Conservation (phyloP, 2,329 filamentous ascomycete genomes). For the Penicillium thymicola region DNA sequence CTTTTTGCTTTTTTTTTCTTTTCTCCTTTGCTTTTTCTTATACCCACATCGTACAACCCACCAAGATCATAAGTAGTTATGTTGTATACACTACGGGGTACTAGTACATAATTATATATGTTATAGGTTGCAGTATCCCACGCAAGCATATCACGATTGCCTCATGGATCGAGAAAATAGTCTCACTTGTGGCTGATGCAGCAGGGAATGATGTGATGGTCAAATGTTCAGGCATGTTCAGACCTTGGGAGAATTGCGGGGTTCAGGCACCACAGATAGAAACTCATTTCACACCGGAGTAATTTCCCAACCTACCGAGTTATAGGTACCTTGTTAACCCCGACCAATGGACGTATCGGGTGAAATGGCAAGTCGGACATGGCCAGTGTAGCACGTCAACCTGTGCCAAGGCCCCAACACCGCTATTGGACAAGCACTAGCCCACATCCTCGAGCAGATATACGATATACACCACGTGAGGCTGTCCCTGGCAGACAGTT, state of each 20-base stretch:
- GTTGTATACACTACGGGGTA: not conserved
- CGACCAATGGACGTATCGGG: not conserved
- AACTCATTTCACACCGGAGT: not conserved
- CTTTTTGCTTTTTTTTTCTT: not conserved
- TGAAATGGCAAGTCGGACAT: not conserved
- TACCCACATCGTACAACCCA: not conserved
- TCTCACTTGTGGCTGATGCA: slow-evolving; percentile 4
- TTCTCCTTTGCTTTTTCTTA: not conserved
- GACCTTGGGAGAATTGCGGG: not conserved
- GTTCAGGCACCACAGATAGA: not conserved
- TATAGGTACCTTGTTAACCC: not conserved
- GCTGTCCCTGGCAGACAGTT: slow-evolving; percentile 6
- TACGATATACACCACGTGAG: slow-evolving; percentile 7
- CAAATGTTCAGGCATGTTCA: not conserved
- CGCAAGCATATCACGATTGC: not conserved
- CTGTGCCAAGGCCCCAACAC: not conserved
- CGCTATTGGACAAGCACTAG: not conserved
- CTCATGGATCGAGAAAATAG: not conserved
- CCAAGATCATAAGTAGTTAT: not conserved
- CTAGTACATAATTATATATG: not conserved
- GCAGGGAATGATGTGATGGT: slow-evolving; percentile 5
- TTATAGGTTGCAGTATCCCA: not conserved
- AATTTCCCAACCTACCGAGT: not conserved
- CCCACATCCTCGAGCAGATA: not conserved
- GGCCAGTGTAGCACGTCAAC: slow-evolving; percentile 2